These are phyloP conservation scores for Diospyros lotus DNA, from an alignment of 148 eudicot genomes.

Conservation along the genomic window DNA sequence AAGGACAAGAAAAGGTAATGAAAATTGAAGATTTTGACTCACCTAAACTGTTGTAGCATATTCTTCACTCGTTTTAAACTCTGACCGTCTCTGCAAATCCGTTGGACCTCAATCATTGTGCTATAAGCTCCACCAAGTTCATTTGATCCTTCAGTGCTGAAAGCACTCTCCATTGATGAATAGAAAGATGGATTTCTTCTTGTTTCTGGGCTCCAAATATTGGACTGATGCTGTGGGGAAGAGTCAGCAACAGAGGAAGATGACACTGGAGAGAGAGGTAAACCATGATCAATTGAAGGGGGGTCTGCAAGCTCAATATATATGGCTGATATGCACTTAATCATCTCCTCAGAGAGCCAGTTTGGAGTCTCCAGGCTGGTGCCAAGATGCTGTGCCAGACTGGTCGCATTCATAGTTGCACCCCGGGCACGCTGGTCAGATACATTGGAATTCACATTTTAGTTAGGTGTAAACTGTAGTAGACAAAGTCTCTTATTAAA, in stretches of 20 bases:
- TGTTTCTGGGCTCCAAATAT: slow-evolving; percentile 36
- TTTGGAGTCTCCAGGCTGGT: slow-evolving; percentile 63
- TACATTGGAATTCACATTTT: slow-evolving; percentile 1
- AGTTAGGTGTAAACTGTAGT: background rate
- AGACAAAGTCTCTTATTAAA: background rate
- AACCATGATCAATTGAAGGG: slow-evolving; percentile 25
- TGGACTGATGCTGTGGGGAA: slow-evolving; percentile 31
- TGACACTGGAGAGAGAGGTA: slow-evolving; percentile 45
- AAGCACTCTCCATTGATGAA: slow-evolving; percentile 35
- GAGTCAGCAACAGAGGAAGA: slow-evolving; percentile 35
- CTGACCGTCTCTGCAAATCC: slow-evolving; percentile 43
- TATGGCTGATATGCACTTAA: slow-evolving; percentile 57
- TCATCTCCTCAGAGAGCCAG: slow-evolving; percentile 76
- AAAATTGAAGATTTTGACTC: slow-evolving; percentile 4
- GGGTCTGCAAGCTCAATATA: slow-evolving; percentile 56
- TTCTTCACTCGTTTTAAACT: slow-evolving; percentile 46
- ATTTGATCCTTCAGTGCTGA: slow-evolving; percentile 30
- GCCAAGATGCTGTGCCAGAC: slow-evolving; percentile 62
- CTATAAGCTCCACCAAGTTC: slow-evolving; percentile 52
- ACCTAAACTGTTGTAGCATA: slow-evolving; percentile 61
- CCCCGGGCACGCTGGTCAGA: slow-evolving; percentile 33
- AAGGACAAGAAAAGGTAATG: background rate
- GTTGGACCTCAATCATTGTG: slow-evolving; percentile 49
- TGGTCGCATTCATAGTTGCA: slow-evolving; percentile 27
- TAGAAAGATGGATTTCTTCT: slow-evolving; percentile 30